These are phyloP conservation scores for Trypanosoma avium DNA, from an alignment of 208 protist genomes.

Conservation along the genomic window DNA sequence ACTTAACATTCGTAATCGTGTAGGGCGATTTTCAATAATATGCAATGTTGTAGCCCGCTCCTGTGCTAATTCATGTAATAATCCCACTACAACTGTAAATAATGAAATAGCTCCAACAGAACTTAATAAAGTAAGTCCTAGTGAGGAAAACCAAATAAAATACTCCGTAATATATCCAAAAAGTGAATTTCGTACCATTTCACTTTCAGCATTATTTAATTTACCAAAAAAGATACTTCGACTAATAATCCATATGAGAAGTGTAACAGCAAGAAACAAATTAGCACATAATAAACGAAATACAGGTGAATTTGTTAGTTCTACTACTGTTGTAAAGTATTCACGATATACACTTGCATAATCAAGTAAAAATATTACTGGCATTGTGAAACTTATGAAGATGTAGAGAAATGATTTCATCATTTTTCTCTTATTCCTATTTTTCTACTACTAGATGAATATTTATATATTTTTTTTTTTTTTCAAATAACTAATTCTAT, in stretches of 20 bases:
- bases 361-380: slow-evolving; percentile 46
- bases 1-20: slow-evolving; percentile 18
- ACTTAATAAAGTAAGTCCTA: slow-evolving; percentile 33
- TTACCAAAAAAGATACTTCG: slow-evolving; percentile 66
- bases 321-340: slow-evolving; percentile 61
- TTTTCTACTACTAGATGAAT: too few relatives aligned
- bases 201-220: slow-evolving; percentile 45
- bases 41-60: slow-evolving; percentile 48
- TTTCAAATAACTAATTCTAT: neutral
- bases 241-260: slow-evolving; percentile 43
- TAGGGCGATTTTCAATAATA: slow-evolving; percentile 8
- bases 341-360: slow-evolving; percentile 61
- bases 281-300: slow-evolving; percentile 64
- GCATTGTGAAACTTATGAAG: slow-evolving; percentile 40
- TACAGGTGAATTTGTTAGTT: slow-evolving; percentile 59
- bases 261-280: slow-evolving; percentile 27
- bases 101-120: slow-evolving; percentile 31
- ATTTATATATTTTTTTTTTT: neutral
- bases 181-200: slow-evolving; percentile 29
- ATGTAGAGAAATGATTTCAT: slow-evolving; percentile 38
- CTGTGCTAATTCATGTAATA: slow-evolving; percentile 63
- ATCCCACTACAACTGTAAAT: slow-evolving; percentile 40
- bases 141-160: slow-evolving; percentile 41
- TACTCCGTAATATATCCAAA: slow-evolving; percentile 64
- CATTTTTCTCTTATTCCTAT: too few relatives aligned